These are phyloP conservation scores for Paraphaeosphaeria minitans DNA, from an alignment of 2,329 filamentous ascomycete species.

Conservation along the genomic window DNA sequence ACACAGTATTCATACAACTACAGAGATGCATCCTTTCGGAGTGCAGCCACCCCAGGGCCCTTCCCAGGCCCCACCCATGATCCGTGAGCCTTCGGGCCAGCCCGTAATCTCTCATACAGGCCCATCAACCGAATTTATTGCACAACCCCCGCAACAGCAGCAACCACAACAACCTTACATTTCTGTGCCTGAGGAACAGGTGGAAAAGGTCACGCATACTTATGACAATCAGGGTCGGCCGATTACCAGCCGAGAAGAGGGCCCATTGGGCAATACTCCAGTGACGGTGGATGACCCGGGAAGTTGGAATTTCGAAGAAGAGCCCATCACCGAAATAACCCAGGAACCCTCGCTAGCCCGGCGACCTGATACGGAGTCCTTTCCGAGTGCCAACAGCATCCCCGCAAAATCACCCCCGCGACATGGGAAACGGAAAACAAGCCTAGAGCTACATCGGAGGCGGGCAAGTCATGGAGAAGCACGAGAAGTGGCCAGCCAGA, in stretches of 20 bases:
- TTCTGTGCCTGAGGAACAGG: conserved; percentile 58
- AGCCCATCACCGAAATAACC: conserved; percentile 66
- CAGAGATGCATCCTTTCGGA: conserved; percentile 50
- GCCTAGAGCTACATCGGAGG: conserved; percentile 63
- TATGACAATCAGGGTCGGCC: conserved; percentile 64
- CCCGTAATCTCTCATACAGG: conserved; percentile 43
- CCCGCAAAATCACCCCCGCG: conserved; percentile 80
- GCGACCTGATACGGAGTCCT: conserved; percentile 83
- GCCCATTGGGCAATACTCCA: conserved; percentile 36
- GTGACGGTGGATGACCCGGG: conserved; percentile 64
- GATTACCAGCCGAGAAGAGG: conserved; percentile 53
- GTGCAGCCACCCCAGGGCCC: conserved; percentile 46
- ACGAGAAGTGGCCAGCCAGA: conserved; percentile 51
- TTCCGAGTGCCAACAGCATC: conserved; percentile 79
- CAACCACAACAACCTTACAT: conserved; percentile 50
- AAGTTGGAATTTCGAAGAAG: conserved; percentile 94
- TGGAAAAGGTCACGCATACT: conserved; percentile 62
- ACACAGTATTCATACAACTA: conserved; percentile 50
- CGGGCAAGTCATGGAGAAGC: conserved; percentile 68
- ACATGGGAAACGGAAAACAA: conserved; percentile 71
- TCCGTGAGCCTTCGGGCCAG: conserved; percentile 51
- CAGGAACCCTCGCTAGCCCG: conserved; percentile 61
- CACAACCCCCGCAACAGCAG: conserved; percentile 35
- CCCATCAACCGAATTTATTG: conserved; percentile 44
- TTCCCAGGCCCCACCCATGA: conserved; percentile 49